Evolutionary conservation across 305 asterid species (phyloP), one percentile per base, ranked within the genome.

Genomic region (Fraxinus dipetala): DNA sequence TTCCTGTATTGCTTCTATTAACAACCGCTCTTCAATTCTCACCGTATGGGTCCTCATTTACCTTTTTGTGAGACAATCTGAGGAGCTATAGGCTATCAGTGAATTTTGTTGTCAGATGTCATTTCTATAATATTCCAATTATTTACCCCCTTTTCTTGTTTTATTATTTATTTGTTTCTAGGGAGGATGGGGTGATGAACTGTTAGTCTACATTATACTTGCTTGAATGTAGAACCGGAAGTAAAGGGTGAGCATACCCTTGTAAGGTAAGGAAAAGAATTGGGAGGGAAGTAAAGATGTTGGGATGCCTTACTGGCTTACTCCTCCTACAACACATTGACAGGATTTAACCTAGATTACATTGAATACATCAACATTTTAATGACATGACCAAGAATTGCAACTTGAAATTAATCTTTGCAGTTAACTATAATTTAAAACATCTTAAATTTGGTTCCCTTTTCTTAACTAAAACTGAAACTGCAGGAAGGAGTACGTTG

Each of bases 401-500:
- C 75, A 67, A 28, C 36, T 30, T 28, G 75, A 30, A 24, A 65
- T 69, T 28, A 31, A 69, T 69, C 20, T 30, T 30, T 13, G 40
- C 35, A 30, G 40, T 69, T 30, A 14, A 69, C 5, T 30, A 11
- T 69, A 11, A 30, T 69, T 69, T 72, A 31, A 11, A 13, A 5
- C 59, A 34, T 6, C 76, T 54, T 76, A 59, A 56, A 3, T 7
- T 22, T 63, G 40, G 40, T 72, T 83, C 30, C 43, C 11, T 32
- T 38, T 81, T 43, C 36, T 78, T 56, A 9, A 20, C 51, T 6
- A 65, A 72, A 76, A 43, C 75, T 28, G 24, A 1, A 8, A 76
- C 77, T 78, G 78, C 89, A 92, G 97, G 89, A 91, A 92, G 87
- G 97, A 92, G 51, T 92, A 84, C 69, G 86, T 59, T 80, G 97